A percentile compares a stretch with the other conserved stretches of the same genome.
Evolutionary conservation across 169 alveolate genomes (phyloP).

Genomic region (Eimeria praecox): DNA sequence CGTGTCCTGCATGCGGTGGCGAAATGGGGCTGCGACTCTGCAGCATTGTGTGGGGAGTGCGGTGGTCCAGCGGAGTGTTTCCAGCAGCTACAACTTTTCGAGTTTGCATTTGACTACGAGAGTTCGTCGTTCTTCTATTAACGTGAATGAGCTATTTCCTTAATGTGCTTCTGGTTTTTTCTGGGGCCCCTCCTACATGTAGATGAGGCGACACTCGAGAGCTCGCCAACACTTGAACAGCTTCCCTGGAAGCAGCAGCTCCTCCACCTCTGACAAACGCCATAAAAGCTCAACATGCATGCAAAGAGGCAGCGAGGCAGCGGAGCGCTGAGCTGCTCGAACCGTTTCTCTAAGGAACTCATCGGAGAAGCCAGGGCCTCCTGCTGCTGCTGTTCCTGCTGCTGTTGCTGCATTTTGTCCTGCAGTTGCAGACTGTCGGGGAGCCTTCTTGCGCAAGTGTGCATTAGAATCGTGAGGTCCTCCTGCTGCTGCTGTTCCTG

Average conservation of each 20-base stretch:
- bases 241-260: conserved; percentile 19
- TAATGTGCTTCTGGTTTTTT: background rate
- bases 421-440: background rate
- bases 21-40: background rate
- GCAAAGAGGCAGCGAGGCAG: conserved; percentile 3
- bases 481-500: conserved; percentile 38
- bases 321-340: conserved; percentile 52
- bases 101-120: background rate
- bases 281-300: conserved; percentile 45
- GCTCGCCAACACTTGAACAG: conserved; percentile 21
- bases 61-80: background rate
- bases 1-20: background rate
- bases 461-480: background rate
- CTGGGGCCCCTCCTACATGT: background rate
- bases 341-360: conserved; percentile 8
- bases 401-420: background rate
- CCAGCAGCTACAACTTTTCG: background rate
- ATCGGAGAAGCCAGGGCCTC: background rate
- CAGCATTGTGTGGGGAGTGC: background rate
- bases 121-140: background rate
- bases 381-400: background rate
- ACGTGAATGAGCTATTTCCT: background rate
- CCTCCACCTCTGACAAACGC: conserved; percentile 39
- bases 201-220: conserved; percentile 46
- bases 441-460: conserved; percentile 29